Evolutionary conservation across 164 flowering plant genomes (phyloP).

Genomic region (Sedum album): DNA sequence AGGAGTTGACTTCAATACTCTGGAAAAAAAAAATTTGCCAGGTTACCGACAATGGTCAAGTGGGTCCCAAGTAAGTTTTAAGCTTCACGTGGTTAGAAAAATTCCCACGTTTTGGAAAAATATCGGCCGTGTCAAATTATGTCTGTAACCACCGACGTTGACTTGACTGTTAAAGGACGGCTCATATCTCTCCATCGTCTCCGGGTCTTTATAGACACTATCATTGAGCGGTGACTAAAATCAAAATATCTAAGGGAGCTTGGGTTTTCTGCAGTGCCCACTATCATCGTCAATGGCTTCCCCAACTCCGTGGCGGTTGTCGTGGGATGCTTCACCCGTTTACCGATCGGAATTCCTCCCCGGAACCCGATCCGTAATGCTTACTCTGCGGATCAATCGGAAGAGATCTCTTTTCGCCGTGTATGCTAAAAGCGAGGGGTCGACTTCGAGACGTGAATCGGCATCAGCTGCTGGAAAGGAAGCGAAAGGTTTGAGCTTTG

Average conservation of each 20-base stretch:
- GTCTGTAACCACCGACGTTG: neutral
- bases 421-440: neutral
- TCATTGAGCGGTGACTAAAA: neutral
- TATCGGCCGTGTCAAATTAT: neutral
- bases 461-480: constrained; percentile 3
- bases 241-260: neutral
- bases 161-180: neutral
- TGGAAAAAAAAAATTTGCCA: too few relatives aligned
- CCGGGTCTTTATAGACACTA: neutral
- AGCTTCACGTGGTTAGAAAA: neutral
- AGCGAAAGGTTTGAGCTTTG: neutral
- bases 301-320: neutral
- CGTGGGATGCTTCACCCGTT: neutral
- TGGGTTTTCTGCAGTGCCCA: too few relatives aligned
- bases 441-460: neutral
- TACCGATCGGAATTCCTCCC: neutral
- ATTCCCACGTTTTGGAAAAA: constrained; percentile 1
- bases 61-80: neutral
- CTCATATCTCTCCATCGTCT: neutral
- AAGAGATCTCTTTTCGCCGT: neutral
- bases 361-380: neutral
- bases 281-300: neutral
- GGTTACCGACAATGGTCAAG: too few relatives aligned
- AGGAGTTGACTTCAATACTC: too few relatives aligned
- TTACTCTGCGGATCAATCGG: neutral